Percentiles rank a stretch among this genome's conserved stretches.
These are phyloP conservation scores for Pleurotus sapidus DNA, from an alignment of 768 basidiomycete species.

Conservation along the genomic window DNA sequence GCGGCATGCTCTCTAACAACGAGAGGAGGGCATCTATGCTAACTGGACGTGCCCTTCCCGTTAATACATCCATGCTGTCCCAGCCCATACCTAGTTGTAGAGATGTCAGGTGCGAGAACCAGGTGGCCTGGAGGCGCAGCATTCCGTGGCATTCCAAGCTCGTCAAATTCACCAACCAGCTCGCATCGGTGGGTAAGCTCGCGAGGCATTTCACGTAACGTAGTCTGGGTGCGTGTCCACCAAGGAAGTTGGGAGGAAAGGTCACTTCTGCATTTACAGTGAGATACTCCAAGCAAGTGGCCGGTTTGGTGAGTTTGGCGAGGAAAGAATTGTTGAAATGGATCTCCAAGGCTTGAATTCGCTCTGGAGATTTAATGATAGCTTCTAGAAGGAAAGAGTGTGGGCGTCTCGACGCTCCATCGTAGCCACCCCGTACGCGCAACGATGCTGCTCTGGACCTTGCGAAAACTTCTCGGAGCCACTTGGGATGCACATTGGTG, in stretches of 20 bases:
- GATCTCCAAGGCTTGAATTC: not conserved
- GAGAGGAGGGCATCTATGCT: not conserved
- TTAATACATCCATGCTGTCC: not conserved
- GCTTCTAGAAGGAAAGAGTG: not conserved
- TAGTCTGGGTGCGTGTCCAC: not conserved
- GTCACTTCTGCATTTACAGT: not conserved
- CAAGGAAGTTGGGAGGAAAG: not conserved
- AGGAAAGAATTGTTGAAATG: not conserved
- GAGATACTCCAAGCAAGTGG: not conserved
- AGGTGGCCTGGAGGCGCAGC: not conserved
- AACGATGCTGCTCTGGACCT: not conserved
- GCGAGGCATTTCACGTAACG: not conserved
- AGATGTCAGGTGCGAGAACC: not conserved
- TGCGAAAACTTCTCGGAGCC: not conserved
- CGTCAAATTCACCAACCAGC: too few species aligned
- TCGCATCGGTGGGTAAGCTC: too few species aligned
- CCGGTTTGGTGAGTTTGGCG: not conserved
- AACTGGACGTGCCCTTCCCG: not conserved
- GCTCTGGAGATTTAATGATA: not conserved
- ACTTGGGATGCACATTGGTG: not conserved
- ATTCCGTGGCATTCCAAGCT: not conserved
- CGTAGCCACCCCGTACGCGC: not conserved
- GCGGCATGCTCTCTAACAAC: not conserved
- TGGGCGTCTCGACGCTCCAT: not conserved
- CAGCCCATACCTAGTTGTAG: not conserved